These are phyloP conservation scores for Vigna angularis DNA, from an alignment of 306 rosid genomes.

Conservation along the genomic window DNA sequence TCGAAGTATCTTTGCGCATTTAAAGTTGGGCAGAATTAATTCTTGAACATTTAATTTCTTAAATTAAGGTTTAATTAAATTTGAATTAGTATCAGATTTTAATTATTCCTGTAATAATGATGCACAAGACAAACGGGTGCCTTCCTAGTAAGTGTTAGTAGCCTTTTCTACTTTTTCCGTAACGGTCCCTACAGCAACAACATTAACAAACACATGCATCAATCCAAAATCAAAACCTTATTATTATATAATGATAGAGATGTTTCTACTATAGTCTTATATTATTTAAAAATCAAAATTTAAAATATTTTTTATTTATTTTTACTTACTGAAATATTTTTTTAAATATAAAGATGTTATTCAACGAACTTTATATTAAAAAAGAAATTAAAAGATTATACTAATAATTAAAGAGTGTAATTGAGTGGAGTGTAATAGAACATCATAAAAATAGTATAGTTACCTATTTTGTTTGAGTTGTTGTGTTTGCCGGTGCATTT, in stretches of 20 bases:
- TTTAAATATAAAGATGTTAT: too few species aligned
- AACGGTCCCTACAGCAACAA: too few species aligned
- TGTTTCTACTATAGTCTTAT: too few species aligned
- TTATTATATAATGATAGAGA: too few species aligned
- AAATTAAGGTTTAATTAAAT: background rate
- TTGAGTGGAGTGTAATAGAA: background rate
- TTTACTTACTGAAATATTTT: too few species aligned
- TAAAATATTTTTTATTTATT: too few species aligned
- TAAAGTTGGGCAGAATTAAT: background rate
- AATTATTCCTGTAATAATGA: background rate
- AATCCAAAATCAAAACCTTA: conserved; percentile 18
- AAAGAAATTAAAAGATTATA: too few species aligned
- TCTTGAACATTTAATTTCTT: background rate
- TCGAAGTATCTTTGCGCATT: background rate
- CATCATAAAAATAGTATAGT: background rate
- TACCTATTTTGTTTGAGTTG: conserved; percentile 5
- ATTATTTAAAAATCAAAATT: too few species aligned
- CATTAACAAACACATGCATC: too few species aligned
- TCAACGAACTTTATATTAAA: too few species aligned
- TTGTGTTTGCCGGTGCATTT: conserved; percentile 1
- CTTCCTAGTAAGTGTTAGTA: background rate
- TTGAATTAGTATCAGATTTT: background rate
- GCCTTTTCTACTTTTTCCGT: too few species aligned
- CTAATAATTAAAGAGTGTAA: background rate
- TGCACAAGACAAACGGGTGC: too few species aligned